Evolutionary conservation across 495 filamentous ascomycete species (phyloP), one percentile per base, ranked within the genome.

Genomic region (Pseudoneurospora amorphoporcata): DNA sequence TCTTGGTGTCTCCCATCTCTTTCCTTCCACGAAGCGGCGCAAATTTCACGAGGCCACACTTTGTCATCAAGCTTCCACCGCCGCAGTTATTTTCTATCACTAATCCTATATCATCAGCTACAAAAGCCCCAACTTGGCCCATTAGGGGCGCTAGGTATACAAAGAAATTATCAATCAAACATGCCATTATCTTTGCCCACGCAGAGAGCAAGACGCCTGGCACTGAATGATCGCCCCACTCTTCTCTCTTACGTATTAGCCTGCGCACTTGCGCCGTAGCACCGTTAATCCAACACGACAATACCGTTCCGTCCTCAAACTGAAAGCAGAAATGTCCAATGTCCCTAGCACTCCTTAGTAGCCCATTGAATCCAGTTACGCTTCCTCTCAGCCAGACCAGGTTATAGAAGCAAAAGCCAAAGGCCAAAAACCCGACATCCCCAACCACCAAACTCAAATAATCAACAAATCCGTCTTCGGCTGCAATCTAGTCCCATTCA

Each of bases 401-500:
- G 12, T 3, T 61, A 2, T 61, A 3, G 68, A 42, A 73, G 45
- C 23, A 70, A 17, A 40, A 19, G 23, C 23, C 23, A 38, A 70
- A 12, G 35, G 23, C 23, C 23, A 23, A 23, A 72, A 3, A 2
- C 14, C 29, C 14, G 0, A 40, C 37, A 39, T 14, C 65, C 69
- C 41, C 23, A 23, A 23, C 7, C 40, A 14, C 14, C 40, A 12
- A 45, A 2, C 70, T 70, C 75, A 85, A 68, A 86, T 80, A 23
- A 86, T 69, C 76, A 81, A 83, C 39, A 86, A 69, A 37, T 69
- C 75, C 37, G 82, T 84, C 29, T 79, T 77, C 74, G 83, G 82
- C 71, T 78, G 78, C 39, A 85, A 38, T 32, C 83, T 77, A 0
- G 84, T 85, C 19, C 81, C 81, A 74, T 89, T 90, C 19, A 88